phyloP scores from a whole-genome alignment of 371 early-diverging fungal genomes.

The Lichtheimia corymbifera region DNA sequence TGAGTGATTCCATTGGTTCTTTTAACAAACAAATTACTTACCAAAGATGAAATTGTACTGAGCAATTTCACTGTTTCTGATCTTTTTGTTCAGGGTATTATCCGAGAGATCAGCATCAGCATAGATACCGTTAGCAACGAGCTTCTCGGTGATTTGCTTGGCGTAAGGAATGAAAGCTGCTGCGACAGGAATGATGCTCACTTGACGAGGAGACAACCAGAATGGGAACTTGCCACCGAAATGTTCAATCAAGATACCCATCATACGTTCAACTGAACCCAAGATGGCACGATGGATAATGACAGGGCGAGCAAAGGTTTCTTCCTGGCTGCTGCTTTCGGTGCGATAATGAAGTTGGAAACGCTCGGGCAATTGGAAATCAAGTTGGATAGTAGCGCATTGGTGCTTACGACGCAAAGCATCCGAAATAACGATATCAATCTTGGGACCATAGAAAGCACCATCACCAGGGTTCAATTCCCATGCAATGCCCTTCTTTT shows the following conservation, averaged over 20 bases:
- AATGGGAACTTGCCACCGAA: conserved; percentile 97
- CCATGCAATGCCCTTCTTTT: conserved; percentile 68
- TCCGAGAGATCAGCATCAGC: conserved; percentile 89
- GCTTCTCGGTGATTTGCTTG: conserved; percentile 46
- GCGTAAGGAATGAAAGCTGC: conserved; percentile 70
- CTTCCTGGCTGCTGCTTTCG: conserved; percentile 48
- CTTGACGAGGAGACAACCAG: conserved; percentile 98
- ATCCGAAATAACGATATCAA: conserved; percentile 98
- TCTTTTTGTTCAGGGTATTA: conserved; percentile 95
- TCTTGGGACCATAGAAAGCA: conserved; percentile 99
- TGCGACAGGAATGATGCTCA: conserved; percentile 86
- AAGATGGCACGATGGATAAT: conserved; percentile 99
- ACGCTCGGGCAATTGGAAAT: conserved; percentile 95
- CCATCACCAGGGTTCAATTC: conserved; percentile 98
- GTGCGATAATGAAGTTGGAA: conserved; percentile 91
- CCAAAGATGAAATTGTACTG: conserved; percentile 90
- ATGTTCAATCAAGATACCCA: conserved; percentile 95
- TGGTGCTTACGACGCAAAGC: conserved; percentile 93
- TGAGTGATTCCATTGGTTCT: conserved; percentile 14
- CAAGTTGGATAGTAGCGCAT: conserved; percentile 99
- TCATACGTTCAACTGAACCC: conserved; percentile 98
- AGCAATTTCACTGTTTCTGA: conserved; percentile 77
- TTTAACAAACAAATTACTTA: conserved; percentile 17
- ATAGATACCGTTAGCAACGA: conserved; percentile 76
- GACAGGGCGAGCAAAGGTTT: conserved; percentile 82